Base-by-base conservation (phyloP, 805 yeast species). In the Henningerozyma blattae region DNA sequence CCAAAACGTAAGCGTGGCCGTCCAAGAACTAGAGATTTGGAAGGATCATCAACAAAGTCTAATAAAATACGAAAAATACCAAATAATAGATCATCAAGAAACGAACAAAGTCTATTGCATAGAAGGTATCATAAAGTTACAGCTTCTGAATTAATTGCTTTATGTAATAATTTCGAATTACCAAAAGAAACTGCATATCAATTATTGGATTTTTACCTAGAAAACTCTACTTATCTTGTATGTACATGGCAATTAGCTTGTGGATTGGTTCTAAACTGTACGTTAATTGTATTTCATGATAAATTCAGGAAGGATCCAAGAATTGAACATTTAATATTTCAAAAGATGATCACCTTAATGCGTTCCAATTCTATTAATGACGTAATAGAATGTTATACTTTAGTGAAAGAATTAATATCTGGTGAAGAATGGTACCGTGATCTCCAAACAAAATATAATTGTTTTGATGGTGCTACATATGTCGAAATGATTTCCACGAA, bases 191-290 rank as follows among this genome's bases (percentile, higher is more conserved):
- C 68, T 2, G 72, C 83, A 0, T 58, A 62, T 18, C 54, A 60
- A 24, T 61, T 80, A 30, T 38, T 77, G 8, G 66, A 64, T 27
- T 67, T 75, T 1, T 78, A 67, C 42, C 55, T 64, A 27, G 52
- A 61, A 3, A 71, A 72, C 45, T 63, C 67, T 31, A 64, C 66
- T 29, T 71, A 72, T 41, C 67, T 77, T 27, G 68, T 68, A 24
- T 73, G 70, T 37, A 77, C 76, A 27, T 79, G 86, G 85, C 72
- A 75, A 6, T 51, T 80, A 16, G 70, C 79, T 3, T 75, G 82
- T 49, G 87, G 87, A 0, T 48, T 80, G 40, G 64, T 78, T 1
- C 61, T 77, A 24, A 68, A 77, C 15, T 75, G 77, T 12, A 74
- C 72, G 35, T 58, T 64, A 15, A 61, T 75, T 13, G 62, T 78